phyloP scores from a whole-genome alignment of 2,329 filamentous ascomycete genomes.

The Cytospora paraplurivora region DNA sequence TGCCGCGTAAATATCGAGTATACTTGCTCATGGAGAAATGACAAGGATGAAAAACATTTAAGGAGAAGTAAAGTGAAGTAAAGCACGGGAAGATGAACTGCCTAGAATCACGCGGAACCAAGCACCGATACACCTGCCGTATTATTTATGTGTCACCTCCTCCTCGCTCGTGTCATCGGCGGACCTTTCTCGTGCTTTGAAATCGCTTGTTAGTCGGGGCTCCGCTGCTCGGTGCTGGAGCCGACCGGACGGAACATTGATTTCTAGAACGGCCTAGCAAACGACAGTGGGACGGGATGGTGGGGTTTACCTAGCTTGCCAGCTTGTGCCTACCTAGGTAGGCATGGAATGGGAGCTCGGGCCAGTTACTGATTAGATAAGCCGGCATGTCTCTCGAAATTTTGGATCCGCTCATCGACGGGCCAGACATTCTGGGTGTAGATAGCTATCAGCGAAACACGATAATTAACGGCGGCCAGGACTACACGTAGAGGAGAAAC shows the following conservation, averaged over 20 bases:
- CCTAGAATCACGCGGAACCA: not conserved
- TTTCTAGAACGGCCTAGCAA: not conserved
- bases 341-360: constrained; percentile 21
- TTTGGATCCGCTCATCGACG: constrained; percentile 19
- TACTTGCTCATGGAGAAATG: constrained; percentile 22
- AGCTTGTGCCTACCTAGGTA: no score
- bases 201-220: constrained; percentile 20
- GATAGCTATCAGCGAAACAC: constrained; percentile 8
- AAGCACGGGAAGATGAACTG: not conserved
- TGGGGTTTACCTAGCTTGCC: no score
- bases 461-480: constrained; percentile 6
- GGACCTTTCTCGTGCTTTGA: constrained; percentile 28
- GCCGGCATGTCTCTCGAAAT: constrained; percentile 5
- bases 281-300: no score
- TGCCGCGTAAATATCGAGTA: constrained; percentile 29
- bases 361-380: constrained; percentile 30
- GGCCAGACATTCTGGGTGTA: not conserved
- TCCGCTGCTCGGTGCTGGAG: constrained; percentile 18
- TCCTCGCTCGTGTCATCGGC: constrained; percentile 19
- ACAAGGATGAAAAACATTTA: not conserved
- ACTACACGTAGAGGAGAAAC: constrained; percentile 4
- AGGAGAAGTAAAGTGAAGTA: not conserved
- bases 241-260: constrained; percentile 21
- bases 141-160: constrained; percentile 3
- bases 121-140: constrained; percentile 3